These are phyloP conservation scores for Ananas comosus DNA, from an alignment of 176 grass and related monocot genomes.

Conservation along the genomic window DNA sequence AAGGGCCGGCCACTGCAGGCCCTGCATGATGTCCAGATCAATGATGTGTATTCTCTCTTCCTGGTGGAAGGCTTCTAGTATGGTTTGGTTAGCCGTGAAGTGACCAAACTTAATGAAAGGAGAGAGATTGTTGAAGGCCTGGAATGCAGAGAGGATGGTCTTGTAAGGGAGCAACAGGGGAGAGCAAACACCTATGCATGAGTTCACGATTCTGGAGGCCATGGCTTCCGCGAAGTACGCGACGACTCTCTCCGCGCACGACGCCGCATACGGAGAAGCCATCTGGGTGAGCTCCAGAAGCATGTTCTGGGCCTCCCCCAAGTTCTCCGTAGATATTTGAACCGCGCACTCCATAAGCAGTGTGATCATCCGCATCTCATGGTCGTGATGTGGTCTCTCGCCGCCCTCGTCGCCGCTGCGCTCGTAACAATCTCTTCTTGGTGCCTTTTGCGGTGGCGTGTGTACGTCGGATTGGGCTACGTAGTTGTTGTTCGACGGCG, in stretches of 20 bases:
- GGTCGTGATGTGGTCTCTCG: not conserved
- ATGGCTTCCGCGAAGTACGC: constrained; percentile 53
- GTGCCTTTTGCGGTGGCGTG: not conserved
- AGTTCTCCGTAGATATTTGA: constrained; percentile 43
- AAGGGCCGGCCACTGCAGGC: constrained; percentile 53
- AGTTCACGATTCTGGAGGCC: constrained; percentile 36
- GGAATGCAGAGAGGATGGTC: constrained; percentile 36
- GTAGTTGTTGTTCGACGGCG: not conserved
- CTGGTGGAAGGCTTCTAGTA: constrained; percentile 33
- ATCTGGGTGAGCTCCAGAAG: constrained; percentile 44
- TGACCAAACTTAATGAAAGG: constrained; percentile 30
- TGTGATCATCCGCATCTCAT: constrained; percentile 38
- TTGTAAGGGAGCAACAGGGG: constrained; percentile 18
- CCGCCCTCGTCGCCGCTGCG: not conserved
- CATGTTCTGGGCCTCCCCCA: constrained; percentile 31
- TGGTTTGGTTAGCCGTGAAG: constrained; percentile 40
- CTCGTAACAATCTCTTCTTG: not conserved
- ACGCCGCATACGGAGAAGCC: constrained; percentile 43
- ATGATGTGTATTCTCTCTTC: constrained; percentile 31
- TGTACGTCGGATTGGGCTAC: not conserved
- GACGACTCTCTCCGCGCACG: constrained; percentile 51
- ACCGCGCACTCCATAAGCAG: constrained; percentile 51
- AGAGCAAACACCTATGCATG: constrained; percentile 37
- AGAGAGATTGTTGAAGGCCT: constrained; percentile 37
- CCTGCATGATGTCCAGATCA: constrained; percentile 43